Conservation (phyloP, 345 rosid genomes). For the Arabidopsis arenosa region DNA sequence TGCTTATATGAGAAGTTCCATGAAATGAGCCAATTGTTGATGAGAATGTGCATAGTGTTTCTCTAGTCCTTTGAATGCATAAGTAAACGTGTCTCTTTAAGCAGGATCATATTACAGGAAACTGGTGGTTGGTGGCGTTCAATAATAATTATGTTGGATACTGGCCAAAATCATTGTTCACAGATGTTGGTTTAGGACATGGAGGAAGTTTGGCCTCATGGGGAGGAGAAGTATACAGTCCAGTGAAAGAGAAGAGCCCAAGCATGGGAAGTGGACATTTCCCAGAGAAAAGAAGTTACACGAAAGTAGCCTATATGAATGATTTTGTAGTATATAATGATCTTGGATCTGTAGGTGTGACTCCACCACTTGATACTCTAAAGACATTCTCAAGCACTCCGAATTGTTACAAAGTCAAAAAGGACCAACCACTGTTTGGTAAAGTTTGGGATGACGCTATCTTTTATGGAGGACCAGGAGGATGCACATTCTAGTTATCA, state of each 20-base stretch:
- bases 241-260: constrained; percentile 25
- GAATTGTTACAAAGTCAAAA: constrained; percentile 12
- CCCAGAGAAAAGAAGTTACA: background rate
- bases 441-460: background rate
- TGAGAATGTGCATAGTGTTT: background rate
- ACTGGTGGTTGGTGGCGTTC: constrained; percentile 29
- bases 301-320: constrained; percentile 12
- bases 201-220: background rate
- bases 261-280: constrained; percentile 38
- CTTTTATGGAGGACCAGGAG: constrained; percentile 34
- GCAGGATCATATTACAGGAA: constrained; percentile 24
- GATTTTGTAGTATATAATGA: background rate
- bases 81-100: background rate
- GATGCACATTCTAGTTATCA: constrained; percentile 24
- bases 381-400: constrained; percentile 17
- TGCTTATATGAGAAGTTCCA: background rate
- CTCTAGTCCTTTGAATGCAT: background rate
- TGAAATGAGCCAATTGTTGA: background rate
- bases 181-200: background rate
- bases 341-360: background rate
- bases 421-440: background rate
- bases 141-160: constrained; percentile 15
- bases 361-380: background rate
- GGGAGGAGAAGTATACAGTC: constrained; percentile 36
- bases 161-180: constrained; percentile 35